Evolutionary conservation across 2,329 filamentous ascomycete species (phyloP), one percentile per base, ranked within the genome.

Genomic region (Plectosphaerella plurivora): DNA sequence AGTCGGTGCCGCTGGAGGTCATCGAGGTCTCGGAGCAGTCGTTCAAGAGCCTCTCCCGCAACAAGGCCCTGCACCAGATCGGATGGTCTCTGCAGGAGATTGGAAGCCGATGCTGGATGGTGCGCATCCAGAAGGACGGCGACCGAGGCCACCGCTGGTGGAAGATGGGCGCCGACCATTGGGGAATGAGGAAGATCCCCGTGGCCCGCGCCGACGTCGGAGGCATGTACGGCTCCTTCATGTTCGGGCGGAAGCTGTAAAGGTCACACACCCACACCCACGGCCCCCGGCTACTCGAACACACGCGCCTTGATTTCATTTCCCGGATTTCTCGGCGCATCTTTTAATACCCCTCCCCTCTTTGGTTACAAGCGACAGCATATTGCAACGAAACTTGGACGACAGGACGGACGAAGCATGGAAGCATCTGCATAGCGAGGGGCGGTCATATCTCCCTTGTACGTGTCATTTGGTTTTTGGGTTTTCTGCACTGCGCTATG

Each of bases 181-280:
- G 89, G 89, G 89, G 89, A 37, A 91, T 91, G 84, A 80, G 88
- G 57, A 94, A 97, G 73, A 80, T 97, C 42, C 95, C 93, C n/a
- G 87, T 97, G 59, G 91, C 89, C 24, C 83, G 85, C 63, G 90
- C 92, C 50, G 93, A 97, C 68, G 88, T 97, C 24, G 94, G 96
- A 61, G 91, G 91, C 56, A 95, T 96, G 65, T 97, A 97, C 65
- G 94, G 94, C 20, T 80, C 74, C 22, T 84, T 80, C 62, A 84
- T 84, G 81, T 84, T 84, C 69, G 79, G 79, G 62, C 72, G 79
- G 59, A 77, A 79, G 63, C 67, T 84, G 52, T 84, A 68, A 73
- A n/a, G 37, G 41, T 47, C 11, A 6, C 41, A 2, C n/a, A n/a
- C n/a, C n/a, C n/a, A n/a, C n/a, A n/a, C n/a, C 2, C 41, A 44